These are phyloP conservation scores for Colletotrichum cereale DNA, from an alignment of 2,329 filamentous ascomycete genomes.

Conservation along the genomic window DNA sequence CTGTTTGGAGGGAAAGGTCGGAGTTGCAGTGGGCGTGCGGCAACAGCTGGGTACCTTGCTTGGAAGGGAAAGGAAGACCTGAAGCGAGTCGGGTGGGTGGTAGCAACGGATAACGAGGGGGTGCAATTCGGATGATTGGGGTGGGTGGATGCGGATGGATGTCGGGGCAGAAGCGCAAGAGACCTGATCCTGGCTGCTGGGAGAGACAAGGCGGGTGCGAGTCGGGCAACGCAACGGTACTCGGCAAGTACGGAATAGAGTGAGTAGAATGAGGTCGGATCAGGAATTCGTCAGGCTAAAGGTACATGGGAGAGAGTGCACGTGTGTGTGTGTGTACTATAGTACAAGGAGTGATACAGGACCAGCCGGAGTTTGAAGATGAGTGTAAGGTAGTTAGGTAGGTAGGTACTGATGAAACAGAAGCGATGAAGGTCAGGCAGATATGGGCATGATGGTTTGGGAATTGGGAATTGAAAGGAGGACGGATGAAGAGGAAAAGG, in stretches of 20 bases:
- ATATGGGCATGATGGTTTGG: slow-evolving; percentile 26
- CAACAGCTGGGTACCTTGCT: slow-evolving; percentile 27
- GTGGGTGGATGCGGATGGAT: slow-evolving; percentile 32
- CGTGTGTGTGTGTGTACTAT: not conserved
- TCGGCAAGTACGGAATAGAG: not conserved
- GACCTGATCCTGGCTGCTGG: slow-evolving; percentile 19
- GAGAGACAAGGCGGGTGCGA: slow-evolving; percentile 22
- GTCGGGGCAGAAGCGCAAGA: slow-evolving; percentile 26
- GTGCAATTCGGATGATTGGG: slow-evolving; percentile 38
- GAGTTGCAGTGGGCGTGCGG: slow-evolving; percentile 30
- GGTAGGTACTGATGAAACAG: not conserved
- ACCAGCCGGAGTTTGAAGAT: slow-evolving; percentile 7
- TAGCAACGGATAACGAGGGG: slow-evolving; percentile 35
- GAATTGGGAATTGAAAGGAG: not conserved
- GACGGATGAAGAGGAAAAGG: not conserved
- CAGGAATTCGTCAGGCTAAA: slow-evolving; percentile 5
- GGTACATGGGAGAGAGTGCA: not conserved
- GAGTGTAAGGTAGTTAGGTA: not conserved
- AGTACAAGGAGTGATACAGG: not conserved
- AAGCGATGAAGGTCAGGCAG: slow-evolving; percentile 11
- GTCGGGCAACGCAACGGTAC: slow-evolving; percentile 13
- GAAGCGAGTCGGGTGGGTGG: slow-evolving; percentile 22
- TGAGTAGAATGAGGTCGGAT: not conserved
- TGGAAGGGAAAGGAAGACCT: slow-evolving; percentile 27
- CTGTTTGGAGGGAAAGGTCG: slow-evolving; percentile 22